Evolutionary conservation across 2,329 filamentous ascomycete genomes (phyloP), one percentile per base, ranked within the genome.

Genomic region (Ophidiomyces ophidiicola): DNA sequence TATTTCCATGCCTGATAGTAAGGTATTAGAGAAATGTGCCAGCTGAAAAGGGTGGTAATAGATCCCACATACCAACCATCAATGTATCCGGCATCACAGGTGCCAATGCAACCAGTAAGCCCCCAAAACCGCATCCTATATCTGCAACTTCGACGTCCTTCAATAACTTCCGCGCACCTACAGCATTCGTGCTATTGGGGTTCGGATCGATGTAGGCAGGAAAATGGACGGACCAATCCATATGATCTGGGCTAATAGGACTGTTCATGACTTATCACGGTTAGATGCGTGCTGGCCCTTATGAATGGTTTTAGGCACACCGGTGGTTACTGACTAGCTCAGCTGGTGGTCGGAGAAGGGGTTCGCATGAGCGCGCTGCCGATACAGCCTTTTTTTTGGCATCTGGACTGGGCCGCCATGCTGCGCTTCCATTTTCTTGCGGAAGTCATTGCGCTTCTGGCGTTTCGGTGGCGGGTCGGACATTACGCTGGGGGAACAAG

Each of bases 101-200:
- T 8, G 83, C 78, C 32, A 98, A 71, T 4, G 85, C 87, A 47
- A 96, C 80, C 3, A 93, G 70, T 41, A 98, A 68, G 5, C 90
- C 90, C 32, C 90, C 90, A 59, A 94, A 98, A 4, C 90, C 90
- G 59, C 90, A 98, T 18, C 90, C 90, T 56, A 98, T 94, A 63
- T 98, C 90, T 48, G 88, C 86, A 32, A 98, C 77, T 57, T 94
- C 86, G 32, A 98, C 80, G 44, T 84, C 70, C 57, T 82, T 80
- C 23, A 64, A 67, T 45, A 82, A 61, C 56, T 51, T 59, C 57
- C 44, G 55, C 46, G 50, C 47, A 17, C 56, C 59, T 15, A 42
- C 44, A 12, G 57, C 48, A 21, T 53, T 63, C 35, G 47, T 51
- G 36, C 56, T 53, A 8, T 48, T 50, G 5, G 53, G 39, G 33